A percentile compares a stretch with the other conserved stretches of the same genome.
phyloP scores from a whole-genome alignment of 2,329 filamentous ascomycete genomes.

The Ramularia endophylla region DNA sequence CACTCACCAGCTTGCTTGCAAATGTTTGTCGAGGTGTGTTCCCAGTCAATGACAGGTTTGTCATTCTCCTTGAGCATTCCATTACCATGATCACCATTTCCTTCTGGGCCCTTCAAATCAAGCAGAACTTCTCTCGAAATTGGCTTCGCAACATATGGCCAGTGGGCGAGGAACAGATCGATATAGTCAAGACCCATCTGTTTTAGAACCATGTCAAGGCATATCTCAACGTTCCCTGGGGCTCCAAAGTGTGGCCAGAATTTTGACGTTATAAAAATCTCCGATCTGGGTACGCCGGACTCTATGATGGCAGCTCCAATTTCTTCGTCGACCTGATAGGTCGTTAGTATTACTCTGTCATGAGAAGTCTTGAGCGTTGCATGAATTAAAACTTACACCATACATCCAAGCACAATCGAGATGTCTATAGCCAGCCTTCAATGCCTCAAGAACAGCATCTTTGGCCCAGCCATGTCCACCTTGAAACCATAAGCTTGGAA shows the following conservation, averaged over 20 bases:
- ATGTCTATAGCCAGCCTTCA: constrained; percentile 25
- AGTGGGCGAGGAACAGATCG: constrained; percentile 41
- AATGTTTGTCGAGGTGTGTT: constrained; percentile 17
- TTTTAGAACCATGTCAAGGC: constrained; percentile 34
- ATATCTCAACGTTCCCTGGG: constrained; percentile 22
- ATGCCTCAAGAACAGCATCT: constrained; percentile 17
- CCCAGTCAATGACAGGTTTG: constrained; percentile 18
- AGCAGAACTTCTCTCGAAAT: constrained; percentile 12
- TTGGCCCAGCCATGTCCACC: constrained; percentile 17
- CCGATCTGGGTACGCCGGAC: constrained; percentile 19
- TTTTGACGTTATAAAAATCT: constrained; percentile 19
- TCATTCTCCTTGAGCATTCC: constrained; percentile 10
- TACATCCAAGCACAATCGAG: constrained; percentile 27
- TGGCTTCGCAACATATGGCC: constrained; percentile 26
- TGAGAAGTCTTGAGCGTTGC: not conserved
- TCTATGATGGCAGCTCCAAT: constrained; percentile 21
- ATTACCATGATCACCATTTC: constrained; percentile 8
- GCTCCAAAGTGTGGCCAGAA: constrained; percentile 20
- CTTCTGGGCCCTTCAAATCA: constrained; percentile 5
- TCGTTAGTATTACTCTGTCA: not conserved
- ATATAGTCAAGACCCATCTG: constrained; percentile 37
- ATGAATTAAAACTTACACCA: not conserved
- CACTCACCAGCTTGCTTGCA: constrained; percentile 5
- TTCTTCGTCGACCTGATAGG: constrained; percentile 11
- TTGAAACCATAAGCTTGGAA: too few species aligned